Conservation (phyloP, 2,329 filamentous ascomycete genomes). For the Clarireedia homoeocarpa region DNA sequence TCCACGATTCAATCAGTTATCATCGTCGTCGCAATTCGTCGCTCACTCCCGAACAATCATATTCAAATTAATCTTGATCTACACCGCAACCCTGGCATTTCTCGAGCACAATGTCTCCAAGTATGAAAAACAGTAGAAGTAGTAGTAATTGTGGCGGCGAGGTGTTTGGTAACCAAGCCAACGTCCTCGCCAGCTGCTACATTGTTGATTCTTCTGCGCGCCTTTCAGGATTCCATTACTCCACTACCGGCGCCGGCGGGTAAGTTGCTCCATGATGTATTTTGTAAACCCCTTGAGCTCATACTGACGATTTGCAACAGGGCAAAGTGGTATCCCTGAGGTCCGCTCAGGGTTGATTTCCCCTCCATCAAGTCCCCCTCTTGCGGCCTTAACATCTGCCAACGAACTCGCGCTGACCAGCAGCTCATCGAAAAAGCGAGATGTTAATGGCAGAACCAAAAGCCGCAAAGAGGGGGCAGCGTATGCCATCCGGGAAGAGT, state of each 20-base stretch:
- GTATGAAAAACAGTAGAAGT: constrained; percentile 34
- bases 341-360: constrained; percentile 56
- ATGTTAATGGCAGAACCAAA: constrained; percentile 29
- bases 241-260: constrained; percentile 83
- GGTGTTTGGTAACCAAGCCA: constrained; percentile 49
- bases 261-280: constrained; percentile 29
- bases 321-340: constrained; percentile 94
- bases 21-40: too few relatives aligned
- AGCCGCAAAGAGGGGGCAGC: constrained; percentile 79
- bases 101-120: constrained; percentile 27
- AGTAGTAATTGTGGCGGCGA: constrained; percentile 69
- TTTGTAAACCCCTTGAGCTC: background rate
- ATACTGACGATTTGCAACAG: constrained; percentile 37
- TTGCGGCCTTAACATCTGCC: constrained; percentile 63
- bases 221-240: constrained; percentile 86
- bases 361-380: constrained; percentile 86
- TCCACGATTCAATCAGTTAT: too few relatives aligned
- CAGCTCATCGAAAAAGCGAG: constrained; percentile 27
- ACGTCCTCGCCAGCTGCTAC: constrained; percentile 89
- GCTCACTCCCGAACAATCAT: too few relatives aligned
- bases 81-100: constrained; percentile 29
- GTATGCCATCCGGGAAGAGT: constrained; percentile 96
- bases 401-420: constrained; percentile 60
- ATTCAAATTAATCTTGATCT: background rate
- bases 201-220: constrained; percentile 65